These are phyloP conservation scores for Anthracocystis panici-leucophaei DNA, from an alignment of 1,284 basidiomycete genomes.

Conservation along the genomic window DNA sequence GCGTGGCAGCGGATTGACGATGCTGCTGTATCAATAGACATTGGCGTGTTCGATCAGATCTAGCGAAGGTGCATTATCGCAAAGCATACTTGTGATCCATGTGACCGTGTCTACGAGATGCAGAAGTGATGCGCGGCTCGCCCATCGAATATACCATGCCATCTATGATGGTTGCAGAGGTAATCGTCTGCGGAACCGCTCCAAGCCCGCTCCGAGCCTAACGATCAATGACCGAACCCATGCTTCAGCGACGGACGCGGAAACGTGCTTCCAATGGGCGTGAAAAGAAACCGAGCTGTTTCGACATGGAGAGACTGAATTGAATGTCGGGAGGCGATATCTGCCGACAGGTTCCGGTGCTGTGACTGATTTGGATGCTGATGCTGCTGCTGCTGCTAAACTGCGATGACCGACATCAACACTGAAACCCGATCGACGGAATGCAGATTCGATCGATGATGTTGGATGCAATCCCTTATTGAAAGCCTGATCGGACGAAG, in stretches of 20 bases:
- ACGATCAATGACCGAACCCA: background rate
- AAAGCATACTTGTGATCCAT: background rate
- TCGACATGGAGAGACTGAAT: too few species aligned
- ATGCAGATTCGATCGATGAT: too few species aligned
- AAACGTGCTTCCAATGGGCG: background rate
- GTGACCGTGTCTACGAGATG: background rate
- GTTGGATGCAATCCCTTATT: background rate
- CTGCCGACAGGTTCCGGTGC: too few species aligned
- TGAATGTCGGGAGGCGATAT: too few species aligned
- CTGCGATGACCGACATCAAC: background rate
- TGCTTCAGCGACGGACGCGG: background rate
- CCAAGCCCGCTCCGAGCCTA: background rate
- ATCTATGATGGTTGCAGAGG: background rate
- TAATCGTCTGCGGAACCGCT: background rate
- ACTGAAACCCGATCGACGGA: background rate
- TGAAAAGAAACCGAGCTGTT: too few species aligned
- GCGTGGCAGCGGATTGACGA: background rate
- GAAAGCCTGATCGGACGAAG: constrained; percentile 8
- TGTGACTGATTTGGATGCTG: background rate
- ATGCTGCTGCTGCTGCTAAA: constrained; percentile 10
- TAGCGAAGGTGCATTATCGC: background rate
- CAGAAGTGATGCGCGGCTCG: background rate
- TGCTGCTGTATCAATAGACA: background rate
- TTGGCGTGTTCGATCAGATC: background rate
- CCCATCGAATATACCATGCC: background rate